A percentile compares a stretch with the other conserved stretches of the same genome.
Evolutionary conservation across 2,329 filamentous ascomycete genomes (phyloP).

Genomic region (Chrysoporthe austroafricana): DNA sequence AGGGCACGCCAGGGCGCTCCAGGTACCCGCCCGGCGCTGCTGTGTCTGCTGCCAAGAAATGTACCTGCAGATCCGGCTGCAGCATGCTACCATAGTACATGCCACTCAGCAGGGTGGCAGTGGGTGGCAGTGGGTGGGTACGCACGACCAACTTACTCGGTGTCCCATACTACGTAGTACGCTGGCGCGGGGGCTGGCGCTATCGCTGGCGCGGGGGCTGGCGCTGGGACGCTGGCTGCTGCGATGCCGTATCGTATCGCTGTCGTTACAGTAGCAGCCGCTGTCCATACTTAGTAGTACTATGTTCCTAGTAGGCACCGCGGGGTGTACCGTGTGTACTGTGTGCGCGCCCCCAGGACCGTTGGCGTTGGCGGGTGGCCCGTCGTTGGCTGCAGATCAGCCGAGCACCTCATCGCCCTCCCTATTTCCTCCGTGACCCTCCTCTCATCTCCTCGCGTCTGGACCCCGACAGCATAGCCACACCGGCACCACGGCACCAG

Average conservation of each 20-base stretch:
- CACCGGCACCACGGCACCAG: background rate
- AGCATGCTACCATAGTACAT: background rate
- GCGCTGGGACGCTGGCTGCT: too few species aligned
- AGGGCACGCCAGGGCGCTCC: background rate
- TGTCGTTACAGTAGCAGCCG: too few species aligned
- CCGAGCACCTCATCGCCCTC: constrained; percentile 4
- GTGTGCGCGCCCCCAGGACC: background rate
- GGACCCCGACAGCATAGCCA: background rate
- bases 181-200: too few species aligned
- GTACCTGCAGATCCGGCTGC: constrained; percentile 13
- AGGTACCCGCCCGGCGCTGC: background rate
- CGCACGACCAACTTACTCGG: too few species aligned
- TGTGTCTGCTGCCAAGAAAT: constrained; percentile 4
- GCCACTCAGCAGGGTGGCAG: too few species aligned
- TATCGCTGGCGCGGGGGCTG: too few species aligned
- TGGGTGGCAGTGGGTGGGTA: too few species aligned
- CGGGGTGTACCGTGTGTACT: background rate
- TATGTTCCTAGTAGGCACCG: too few species aligned
- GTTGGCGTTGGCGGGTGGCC: background rate
- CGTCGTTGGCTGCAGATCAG: background rate
- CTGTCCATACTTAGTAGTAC: too few species aligned
- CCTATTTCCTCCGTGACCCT: background rate
- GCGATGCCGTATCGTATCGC: too few species aligned
- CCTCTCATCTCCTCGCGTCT: background rate
- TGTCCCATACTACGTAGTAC: too few species aligned